Evolutionary conservation across 192 early-diverging fungal genomes (phyloP).

Genomic region (Cladochytrium replicatum): DNA sequence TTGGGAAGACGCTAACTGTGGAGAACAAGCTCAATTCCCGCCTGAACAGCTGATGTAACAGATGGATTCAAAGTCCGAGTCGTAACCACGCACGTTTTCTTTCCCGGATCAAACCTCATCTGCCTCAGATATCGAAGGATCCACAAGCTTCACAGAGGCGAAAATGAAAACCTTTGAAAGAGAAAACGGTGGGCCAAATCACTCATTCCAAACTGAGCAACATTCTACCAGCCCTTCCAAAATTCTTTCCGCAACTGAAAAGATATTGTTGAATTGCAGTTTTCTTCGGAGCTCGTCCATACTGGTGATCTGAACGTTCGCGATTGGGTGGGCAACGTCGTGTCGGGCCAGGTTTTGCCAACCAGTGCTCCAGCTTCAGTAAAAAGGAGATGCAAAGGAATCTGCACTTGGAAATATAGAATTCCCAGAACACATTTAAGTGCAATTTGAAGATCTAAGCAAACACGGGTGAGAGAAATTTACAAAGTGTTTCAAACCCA

Average conservation of each 20-base stretch:
- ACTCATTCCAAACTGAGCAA: not conserved
- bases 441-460: constrained; percentile 52
- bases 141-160: constrained; percentile 41
- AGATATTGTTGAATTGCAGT: constrained; percentile 40
- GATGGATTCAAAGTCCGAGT: constrained; percentile 16
- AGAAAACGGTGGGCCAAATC: too few relatives aligned
- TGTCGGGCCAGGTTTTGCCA: constrained; percentile 8
- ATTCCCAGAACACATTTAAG: constrained; percentile 56
- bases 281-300: constrained; percentile 2
- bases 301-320: too few relatives aligned
- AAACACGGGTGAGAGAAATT: not conserved
- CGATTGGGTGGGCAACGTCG: not conserved
- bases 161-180: constrained; percentile 34
- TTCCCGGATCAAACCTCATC: constrained; percentile 40
- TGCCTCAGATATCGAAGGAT: constrained; percentile 51
- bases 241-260: constrained; percentile 51
- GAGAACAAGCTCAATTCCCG: too few relatives aligned
- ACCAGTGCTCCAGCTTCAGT: constrained; percentile 6
- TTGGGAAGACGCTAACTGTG: too few relatives aligned
- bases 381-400: constrained; percentile 52
- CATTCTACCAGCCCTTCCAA: constrained; percentile 36
- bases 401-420: constrained; percentile 58
- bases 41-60: too few relatives aligned
- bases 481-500: not conserved
- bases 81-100: constrained; percentile 12